Evolutionary conservation across 2,329 filamentous ascomycete species (phyloP), one percentile per base, ranked within the genome.

Genomic region (Bipolaris sorokiniana): DNA sequence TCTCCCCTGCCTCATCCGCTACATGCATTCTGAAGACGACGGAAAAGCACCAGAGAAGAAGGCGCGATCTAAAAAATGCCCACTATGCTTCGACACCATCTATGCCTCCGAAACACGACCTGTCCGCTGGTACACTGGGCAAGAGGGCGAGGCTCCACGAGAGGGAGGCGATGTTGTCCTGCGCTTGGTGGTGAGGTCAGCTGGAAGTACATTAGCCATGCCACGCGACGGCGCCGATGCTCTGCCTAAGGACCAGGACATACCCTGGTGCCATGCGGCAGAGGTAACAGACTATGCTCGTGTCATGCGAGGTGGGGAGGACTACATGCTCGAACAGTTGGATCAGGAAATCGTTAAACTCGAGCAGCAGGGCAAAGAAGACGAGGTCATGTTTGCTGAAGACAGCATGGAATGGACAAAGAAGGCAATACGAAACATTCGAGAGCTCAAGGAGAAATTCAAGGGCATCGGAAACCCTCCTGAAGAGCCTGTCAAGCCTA

Each of bases 261-360:
- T 98, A 34, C 95, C 95, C 0, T 99, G 95, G 95, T 92, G 96
- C 75, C 92, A 95, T 77, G 92, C 91, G 5, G 92, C 92, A 9
- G 96, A 97, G 68, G 92, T 97, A 34, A 84, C 96, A 72, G 95
- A 99, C 73, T 99, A 97, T 76, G 92, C 93, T 15, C 87, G 93
- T 37, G 89, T 98, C 53, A 97, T 99, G 91, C 96, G 94, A 73
- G 95, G 93, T 6, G 94, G 91, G 4, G 87, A 90, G 67, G 88
- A 90, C 33, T 99, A 99, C 73, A 94, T 99, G 89, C 74, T 81
- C 11, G 82, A 86, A 51, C 90, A 98, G 71, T 94, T 89, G 66
- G 87, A 96, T 61, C 80, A 85, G 36, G 94, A 98, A 73, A 88
- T 97, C 34, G 80, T 85, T 37, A 88, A 91, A 16, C 80, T 99